Evolutionary conservation across 345 rosid species (phyloP), one percentile per base, ranked within the genome.

Genomic region (Dipteronia sinensis): DNA sequence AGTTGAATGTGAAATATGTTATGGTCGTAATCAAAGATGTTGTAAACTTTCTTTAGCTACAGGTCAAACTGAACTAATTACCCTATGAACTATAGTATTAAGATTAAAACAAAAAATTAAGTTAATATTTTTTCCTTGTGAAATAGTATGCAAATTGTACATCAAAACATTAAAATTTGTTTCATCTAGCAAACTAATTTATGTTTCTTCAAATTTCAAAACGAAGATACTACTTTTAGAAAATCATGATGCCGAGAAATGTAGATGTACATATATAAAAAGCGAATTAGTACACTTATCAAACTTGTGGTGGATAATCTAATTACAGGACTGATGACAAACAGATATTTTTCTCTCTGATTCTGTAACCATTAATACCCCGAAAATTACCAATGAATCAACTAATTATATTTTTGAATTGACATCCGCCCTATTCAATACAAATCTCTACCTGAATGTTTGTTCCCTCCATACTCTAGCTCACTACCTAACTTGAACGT

Each of bases 391-490:
- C 51, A 62, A n/a, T 0, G 17, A 22, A 29, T 46, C 13, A 44
- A 61, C 19, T 71, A 11, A 65, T n/a, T 31, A 34, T 64, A 44
- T 12, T 46, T 56, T 69, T 10, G 53, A 77, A 77, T 77, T 40
- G 85, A 83, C 88, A 61, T 56, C 66, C 76, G 65, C 88, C 89
- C 69, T 23, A 79, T 66, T 85, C 79, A 70, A 73, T 69, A 44
- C 58, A 81, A 65, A 82, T 42, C 56, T 73, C 63, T 80, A 80
- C 86, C 84, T 5, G 79, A 86, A 78, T 67, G 70, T 73, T 82
- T 68, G 86, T 78, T 78, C 81, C 69, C 67, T 73, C 83, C 76
- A 82, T 73, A 65, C 66, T 79, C 77, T 34, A 34, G 6, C 38
- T 9, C 11, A 22, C n/a, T 78, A 20, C 85, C 86, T 83, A 85